Conservation (phyloP, 345 rosid genomes). For the Gynandropsis gynandra region DNA sequence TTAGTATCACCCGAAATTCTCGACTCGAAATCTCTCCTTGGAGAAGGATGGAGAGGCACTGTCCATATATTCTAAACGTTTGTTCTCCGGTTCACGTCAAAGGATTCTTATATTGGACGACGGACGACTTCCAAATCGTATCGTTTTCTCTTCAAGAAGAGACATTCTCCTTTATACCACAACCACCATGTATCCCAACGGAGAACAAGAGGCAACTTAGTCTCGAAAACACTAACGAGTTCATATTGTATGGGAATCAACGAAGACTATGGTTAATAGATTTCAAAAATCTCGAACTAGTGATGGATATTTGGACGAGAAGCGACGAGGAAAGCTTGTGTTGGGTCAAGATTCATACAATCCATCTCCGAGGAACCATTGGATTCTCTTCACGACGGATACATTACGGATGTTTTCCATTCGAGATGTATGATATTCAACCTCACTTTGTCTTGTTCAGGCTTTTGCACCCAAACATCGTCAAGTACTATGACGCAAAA, state of each 20-base stretch:
- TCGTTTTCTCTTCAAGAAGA: constrained; percentile 25
- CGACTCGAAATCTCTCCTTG: constrained; percentile 21
- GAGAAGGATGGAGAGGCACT: constrained; percentile 18
- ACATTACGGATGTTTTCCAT: too few relatives aligned
- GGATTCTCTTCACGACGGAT: not conserved
- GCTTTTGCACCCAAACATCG: too few relatives aligned
- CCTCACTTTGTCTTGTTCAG: too few relatives aligned
- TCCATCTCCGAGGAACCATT: too few relatives aligned
- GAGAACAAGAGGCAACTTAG: constrained; percentile 18
- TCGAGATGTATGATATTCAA: too few relatives aligned
- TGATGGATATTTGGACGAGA: constrained; percentile 21
- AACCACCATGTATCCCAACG: constrained; percentile 15
- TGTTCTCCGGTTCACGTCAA: constrained; percentile 21
- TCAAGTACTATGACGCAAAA: too few relatives aligned
- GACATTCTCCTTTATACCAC: constrained; percentile 20
- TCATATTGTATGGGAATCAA: too few relatives aligned
- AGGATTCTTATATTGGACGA: constrained; percentile 21
- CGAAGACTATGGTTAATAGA: constrained; percentile 12
- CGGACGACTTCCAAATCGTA: constrained; percentile 19
- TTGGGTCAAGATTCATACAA: constrained; percentile 12
- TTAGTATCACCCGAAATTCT: constrained; percentile 1
- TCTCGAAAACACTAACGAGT: too few relatives aligned
- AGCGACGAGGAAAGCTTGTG: constrained; percentile 14
- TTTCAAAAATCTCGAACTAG: constrained; percentile 16
- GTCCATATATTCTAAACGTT: constrained; percentile 13